These are phyloP conservation scores for Blastobotrys elegans DNA, from an alignment of 1,139 yeast genomes.

Conservation along the genomic window DNA sequence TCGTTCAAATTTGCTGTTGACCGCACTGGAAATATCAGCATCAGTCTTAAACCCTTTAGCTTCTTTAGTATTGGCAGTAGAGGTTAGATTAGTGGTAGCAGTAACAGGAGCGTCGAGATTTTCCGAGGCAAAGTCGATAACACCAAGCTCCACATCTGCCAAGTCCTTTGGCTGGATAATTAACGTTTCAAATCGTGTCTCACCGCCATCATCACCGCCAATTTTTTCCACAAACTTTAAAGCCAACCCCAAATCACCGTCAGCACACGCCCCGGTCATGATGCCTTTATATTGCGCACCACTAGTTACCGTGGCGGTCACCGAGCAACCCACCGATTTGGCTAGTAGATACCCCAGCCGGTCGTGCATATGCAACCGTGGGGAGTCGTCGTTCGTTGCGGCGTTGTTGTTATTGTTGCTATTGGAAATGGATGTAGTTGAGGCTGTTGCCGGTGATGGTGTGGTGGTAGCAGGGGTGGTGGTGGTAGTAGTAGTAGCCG, in stretches of 20 bases:
- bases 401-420: not conserved
- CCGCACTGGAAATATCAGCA: slow-evolving; percentile 58
- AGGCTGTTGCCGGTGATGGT: not conserved
- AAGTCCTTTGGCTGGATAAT: slow-evolving; percentile 57
- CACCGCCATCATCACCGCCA: slow-evolving; percentile 36
- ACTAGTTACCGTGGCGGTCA: slow-evolving; percentile 54
- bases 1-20: slow-evolving; percentile 46
- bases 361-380: slow-evolving; percentile 40
- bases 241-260: slow-evolving; percentile 45
- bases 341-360: slow-evolving; percentile 47
- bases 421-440: slow-evolving; percentile 2
- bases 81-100: slow-evolving; percentile 7
- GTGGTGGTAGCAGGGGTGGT: not conserved
- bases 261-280: slow-evolving; percentile 43
- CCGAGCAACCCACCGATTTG: slow-evolving; percentile 53
- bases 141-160: slow-evolving; percentile 52
- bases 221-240: slow-evolving; percentile 48
- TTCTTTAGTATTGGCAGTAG: slow-evolving; percentile 5
- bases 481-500: not conserved
- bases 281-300: slow-evolving; percentile 62
- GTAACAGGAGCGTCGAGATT: slow-evolving; percentile 8
- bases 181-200: slow-evolving; percentile 43
- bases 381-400: slow-evolving; percentile 5
- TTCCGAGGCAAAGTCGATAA: slow-evolving; percentile 39
- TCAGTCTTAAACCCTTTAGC: slow-evolving; percentile 64